Evolutionary conservation across 768 basidiomycete species (phyloP), one percentile per base, ranked within the genome.

Genomic region (Leccinum broughii): DNA sequence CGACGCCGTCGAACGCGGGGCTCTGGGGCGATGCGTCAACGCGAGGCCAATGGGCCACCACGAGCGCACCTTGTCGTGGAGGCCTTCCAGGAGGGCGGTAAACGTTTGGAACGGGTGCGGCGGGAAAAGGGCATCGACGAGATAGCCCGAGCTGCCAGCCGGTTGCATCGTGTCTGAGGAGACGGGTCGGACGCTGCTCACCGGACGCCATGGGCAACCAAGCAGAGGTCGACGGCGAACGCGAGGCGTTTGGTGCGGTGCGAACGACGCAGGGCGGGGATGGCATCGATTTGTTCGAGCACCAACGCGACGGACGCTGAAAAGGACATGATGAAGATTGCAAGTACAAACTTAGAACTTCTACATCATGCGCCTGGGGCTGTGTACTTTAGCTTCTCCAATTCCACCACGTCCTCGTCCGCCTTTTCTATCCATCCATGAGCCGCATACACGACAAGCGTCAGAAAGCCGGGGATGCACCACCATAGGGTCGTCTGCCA

Each of bases 401-500:
- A 71, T 46, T 79, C 76, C 1, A 76, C 73, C 20, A 89, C 77
- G 34, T 77, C 78, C 62, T 80, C 72, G 64, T 80, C 77, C 11
- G 80, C 80, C 51, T 74, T 72, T 50, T 72, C 69, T 46, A 85
- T 78, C 53, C 81, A 77, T 46, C 75, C 75, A 58, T 80, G 76
- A 30, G 81, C 77, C 1, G 74, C 77, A 54, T 85, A 80, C 1
- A 79, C 77, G 37, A 82, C 68, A 46, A 73, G 80, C 1, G 83
- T 77, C 17, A 85, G 58, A 22, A 75, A 56, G 0, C 73, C 68
- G 0, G 83, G 79, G 22, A 79, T 62, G 51, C 76, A 77, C 82
- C 84, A 85, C 85, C 85, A 86, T 20, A 69, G 65, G 7, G 77
- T 78, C 3, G 78, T 81, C 63, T 84, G 83, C 84, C 85, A 86